phyloP scores from a whole-genome alignment of 1,139 yeast species.

The Yamadazyma conglobata region DNA sequence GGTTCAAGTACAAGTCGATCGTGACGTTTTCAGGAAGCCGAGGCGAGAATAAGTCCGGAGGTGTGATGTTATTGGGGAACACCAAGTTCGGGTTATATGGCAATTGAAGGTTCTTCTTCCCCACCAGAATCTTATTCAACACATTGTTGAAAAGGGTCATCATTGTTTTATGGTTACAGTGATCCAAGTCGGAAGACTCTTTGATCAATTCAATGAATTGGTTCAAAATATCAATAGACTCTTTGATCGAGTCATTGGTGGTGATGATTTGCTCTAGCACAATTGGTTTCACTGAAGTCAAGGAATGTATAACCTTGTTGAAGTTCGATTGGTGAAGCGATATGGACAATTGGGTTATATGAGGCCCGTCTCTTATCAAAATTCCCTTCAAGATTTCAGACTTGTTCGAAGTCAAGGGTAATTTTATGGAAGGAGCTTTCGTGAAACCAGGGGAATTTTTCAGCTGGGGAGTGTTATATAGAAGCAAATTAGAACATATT shows the following conservation, averaged over 20 bases:
- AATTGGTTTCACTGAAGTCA: constrained; percentile 29
- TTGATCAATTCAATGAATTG: constrained; percentile 14
- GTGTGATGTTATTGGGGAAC: constrained; percentile 35
- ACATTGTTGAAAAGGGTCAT: constrained; percentile 25
- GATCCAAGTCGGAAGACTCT: constrained; percentile 2
- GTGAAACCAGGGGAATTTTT: constrained; percentile 12
- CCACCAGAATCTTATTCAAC: constrained; percentile 27
- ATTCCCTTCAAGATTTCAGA: constrained; percentile 43
- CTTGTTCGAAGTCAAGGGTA: constrained; percentile 37
- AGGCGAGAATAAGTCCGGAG: constrained; percentile 29
- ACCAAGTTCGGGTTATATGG: constrained; percentile 43
- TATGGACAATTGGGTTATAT: constrained; percentile 29
- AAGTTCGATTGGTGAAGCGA: constrained; percentile 19
- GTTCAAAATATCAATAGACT: constrained; percentile 25
- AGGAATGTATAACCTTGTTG: constrained; percentile 26
- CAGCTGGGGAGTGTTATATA: constrained; percentile 37
- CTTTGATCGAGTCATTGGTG: constrained; percentile 31
- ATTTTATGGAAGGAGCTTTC: constrained; percentile 29
- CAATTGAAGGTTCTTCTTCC: constrained; percentile 37
- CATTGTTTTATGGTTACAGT: constrained; percentile 20
- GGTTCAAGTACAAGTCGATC: constrained; percentile 40
- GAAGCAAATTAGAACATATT: constrained; percentile 36
- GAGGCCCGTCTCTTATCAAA: constrained; percentile 40
- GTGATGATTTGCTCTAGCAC: constrained; percentile 31
- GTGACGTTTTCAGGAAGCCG: constrained; percentile 29